A percentile compares a stretch with the other conserved stretches of the same genome.
Evolutionary conservation across 345 rosid genomes (phyloP).

Genomic region (Eucalyptus melliodora): DNA sequence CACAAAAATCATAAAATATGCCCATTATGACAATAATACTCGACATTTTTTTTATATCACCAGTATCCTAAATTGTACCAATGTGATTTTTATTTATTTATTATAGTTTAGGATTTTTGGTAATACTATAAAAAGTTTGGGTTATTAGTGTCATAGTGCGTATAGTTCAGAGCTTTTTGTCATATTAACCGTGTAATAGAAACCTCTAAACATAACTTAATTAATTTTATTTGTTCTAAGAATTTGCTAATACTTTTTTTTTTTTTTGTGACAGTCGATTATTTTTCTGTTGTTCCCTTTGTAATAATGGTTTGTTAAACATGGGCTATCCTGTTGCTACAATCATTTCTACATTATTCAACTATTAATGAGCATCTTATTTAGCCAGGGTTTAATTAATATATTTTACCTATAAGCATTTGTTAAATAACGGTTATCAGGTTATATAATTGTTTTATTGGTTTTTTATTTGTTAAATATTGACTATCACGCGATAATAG

Average conservation of each 20-base stretch:
- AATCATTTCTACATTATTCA: not conserved
- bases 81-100: too few species aligned
- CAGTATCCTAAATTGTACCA: not conserved
- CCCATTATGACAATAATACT: not conserved
- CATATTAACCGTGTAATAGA: not conserved
- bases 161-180: accelerated
- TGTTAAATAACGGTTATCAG: not conserved
- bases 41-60: too few species aligned
- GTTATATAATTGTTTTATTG: not conserved
- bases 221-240: not conserved
- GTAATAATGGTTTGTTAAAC: not conserved
- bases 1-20: not conserved
- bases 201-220: not conserved
- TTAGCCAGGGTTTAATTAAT: not conserved
- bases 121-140: not conserved
- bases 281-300: not conserved
- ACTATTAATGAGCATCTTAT: not conserved
- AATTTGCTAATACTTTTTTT: not conserved
- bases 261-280: not conserved
- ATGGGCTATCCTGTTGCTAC: not conserved
- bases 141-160: not conserved
- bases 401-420: not conserved
- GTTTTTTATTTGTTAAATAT: not conserved
- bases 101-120: not conserved
- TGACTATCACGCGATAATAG: not conserved